Evolutionary conservation across 2,329 filamentous ascomycete genomes (phyloP).

Genomic region (Clathrospora elynae): DNA sequence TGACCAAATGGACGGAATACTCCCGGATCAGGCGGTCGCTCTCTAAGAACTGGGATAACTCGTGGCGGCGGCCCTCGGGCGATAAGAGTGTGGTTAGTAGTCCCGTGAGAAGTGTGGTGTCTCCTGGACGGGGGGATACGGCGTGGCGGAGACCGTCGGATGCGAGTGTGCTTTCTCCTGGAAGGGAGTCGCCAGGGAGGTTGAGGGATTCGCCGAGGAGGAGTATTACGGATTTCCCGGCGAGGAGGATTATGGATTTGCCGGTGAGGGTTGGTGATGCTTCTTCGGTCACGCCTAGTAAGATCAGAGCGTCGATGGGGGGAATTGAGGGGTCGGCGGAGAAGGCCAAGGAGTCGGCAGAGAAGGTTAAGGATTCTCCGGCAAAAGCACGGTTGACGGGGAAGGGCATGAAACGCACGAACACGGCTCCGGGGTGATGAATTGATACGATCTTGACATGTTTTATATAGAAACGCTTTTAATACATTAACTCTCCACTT

Average conservation of each 20-base stretch:
- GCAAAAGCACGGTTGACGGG: slow-evolving; percentile 14
- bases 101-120: background rate
- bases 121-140: too few relatives aligned
- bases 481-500: slow-evolving; percentile 18
- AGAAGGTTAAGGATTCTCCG: slow-evolving; percentile 10
- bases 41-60: slow-evolving; percentile 33
- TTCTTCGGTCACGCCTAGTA: slow-evolving; percentile 8
- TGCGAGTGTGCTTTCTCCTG: too few relatives aligned
- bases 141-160: too few relatives aligned
- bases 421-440: slow-evolving; percentile 9
- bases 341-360: slow-evolving; percentile 8
- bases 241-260: too few relatives aligned
- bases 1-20: slow-evolving; percentile 26
- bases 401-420: slow-evolving; percentile 16
- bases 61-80: slow-evolving; percentile 22
- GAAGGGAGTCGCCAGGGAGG: slow-evolving; percentile 11
- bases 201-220: slow-evolving; percentile 10
- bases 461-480: slow-evolving; percentile 12
- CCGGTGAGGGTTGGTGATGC: background rate
- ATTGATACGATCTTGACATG: background rate
- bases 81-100: slow-evolving; percentile 5
- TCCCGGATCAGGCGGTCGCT: slow-evolving; percentile 29
- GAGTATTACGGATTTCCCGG: slow-evolving; percentile 8
- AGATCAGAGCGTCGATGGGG: slow-evolving; percentile 3
- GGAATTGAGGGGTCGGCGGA: slow-evolving; percentile 10